Percentiles rank a stretch among this genome's conserved stretches.
phyloP scores from a whole-genome alignment of 176 grass and related monocot species.

The Zoysia japonica region DNA sequence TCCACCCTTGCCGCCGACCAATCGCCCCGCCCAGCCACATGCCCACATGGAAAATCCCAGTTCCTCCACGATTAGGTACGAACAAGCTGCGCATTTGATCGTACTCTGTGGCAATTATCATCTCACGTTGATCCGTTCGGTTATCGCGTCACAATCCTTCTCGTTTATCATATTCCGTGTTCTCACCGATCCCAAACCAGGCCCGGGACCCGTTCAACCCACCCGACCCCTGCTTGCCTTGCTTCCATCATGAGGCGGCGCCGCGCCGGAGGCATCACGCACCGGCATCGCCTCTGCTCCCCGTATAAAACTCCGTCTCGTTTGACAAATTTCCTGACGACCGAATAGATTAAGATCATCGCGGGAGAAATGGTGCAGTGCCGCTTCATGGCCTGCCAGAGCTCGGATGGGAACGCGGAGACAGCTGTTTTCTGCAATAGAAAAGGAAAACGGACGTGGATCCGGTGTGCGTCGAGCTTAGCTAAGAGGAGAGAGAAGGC shows the following conservation, averaged over 20 bases:
- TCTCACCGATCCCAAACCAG: not conserved
- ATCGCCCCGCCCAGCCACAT: not conserved
- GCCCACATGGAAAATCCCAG: too few relatives aligned
- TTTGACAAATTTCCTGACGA: slow-evolving; percentile 40
- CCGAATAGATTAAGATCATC: slow-evolving; percentile 22
- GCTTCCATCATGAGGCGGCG: slow-evolving; percentile 34
- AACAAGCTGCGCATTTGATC: too few relatives aligned
- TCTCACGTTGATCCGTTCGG: slow-evolving; percentile 2
- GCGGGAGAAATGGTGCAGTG: not conserved
- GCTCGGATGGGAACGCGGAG: slow-evolving; percentile 33
- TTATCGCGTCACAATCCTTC: slow-evolving; percentile 36
- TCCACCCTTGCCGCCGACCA: too few relatives aligned
- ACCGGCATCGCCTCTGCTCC: not conserved
- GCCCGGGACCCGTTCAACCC: slow-evolving; percentile 35
- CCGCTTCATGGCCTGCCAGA: slow-evolving; percentile 10
- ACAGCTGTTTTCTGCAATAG: slow-evolving; percentile 37
- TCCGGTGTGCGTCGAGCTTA: too few relatives aligned
- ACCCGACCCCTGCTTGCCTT: not conserved
- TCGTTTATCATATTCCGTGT: slow-evolving; percentile 20
- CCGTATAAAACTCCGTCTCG: slow-evolving; percentile 3
- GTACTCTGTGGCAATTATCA: too few relatives aligned
- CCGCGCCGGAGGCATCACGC: slow-evolving; percentile 12
- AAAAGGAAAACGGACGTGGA: slow-evolving; percentile 24
- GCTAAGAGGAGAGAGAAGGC: not conserved
- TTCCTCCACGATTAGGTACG: too few relatives aligned